Percentiles rank a stretch among this genome's conserved stretches.
These are phyloP conservation scores for Thalassiosira hispida DNA, from an alignment of 352 stramenopile genomes.

Conservation along the genomic window DNA sequence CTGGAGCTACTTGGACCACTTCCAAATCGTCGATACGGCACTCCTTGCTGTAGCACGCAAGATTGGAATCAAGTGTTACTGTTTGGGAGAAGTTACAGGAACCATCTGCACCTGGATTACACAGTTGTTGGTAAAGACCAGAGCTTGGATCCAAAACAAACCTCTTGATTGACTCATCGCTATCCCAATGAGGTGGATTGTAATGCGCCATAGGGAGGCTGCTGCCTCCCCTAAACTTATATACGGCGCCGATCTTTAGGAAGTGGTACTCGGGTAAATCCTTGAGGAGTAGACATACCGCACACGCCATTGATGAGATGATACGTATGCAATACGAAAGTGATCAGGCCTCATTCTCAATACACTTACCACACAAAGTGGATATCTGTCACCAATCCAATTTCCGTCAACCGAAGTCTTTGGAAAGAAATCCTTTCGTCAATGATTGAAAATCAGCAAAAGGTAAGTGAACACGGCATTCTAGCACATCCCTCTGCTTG, in stretches of 20 bases:
- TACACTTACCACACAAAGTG: slow-evolving; percentile 60
- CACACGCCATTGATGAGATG: no score
- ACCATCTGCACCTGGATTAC: no score
- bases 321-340: no score
- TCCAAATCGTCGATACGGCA: no score
- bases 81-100: slow-evolving; percentile 61
- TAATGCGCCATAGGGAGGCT: slow-evolving; percentile 44
- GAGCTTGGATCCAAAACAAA: slow-evolving; percentile 57
- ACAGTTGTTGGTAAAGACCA: slow-evolving; percentile 57
- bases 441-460: no score
- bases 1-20: slow-evolving; percentile 56
- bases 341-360: slow-evolving; percentile 64
- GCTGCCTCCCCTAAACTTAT: slow-evolving; percentile 50
- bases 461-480: no score
- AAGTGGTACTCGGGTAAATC: slow-evolving; percentile 74
- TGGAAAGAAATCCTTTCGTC: slow-evolving; percentile 57
- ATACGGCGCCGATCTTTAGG: slow-evolving; percentile 69
- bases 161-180: slow-evolving; percentile 56
- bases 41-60: slow-evolving; percentile 56
- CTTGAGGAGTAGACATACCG: no score
- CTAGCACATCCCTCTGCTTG: no score
- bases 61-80: slow-evolving; percentile 54
- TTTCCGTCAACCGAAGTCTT: slow-evolving; percentile 66
- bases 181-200: slow-evolving; percentile 47
- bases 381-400: slow-evolving; percentile 83